phyloP scores from a whole-genome alignment of 441 rosid genomes.

The Euphorbia neoarborescens region DNA sequence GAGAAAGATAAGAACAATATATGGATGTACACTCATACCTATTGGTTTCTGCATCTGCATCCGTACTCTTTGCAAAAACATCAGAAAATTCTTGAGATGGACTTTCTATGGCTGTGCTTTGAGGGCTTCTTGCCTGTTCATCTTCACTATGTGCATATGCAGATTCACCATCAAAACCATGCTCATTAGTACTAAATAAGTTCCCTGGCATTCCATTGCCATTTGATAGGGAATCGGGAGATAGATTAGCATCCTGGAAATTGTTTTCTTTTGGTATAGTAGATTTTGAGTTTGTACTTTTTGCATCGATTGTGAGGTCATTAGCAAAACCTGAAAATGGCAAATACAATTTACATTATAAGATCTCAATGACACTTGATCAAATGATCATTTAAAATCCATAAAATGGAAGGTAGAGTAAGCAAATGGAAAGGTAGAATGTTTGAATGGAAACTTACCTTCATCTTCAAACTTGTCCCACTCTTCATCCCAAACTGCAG shows the following conservation, averaged over 20 bases:
- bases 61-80: conserved; percentile 50
- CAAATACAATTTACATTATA: conserved; percentile 14
- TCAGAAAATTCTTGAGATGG: conserved; percentile 59
- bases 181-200: conserved; percentile 38
- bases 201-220: conserved; percentile 41
- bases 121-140: conserved; percentile 78
- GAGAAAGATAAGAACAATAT: conserved; percentile 7
- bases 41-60: conserved; percentile 52
- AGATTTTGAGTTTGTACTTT: conserved; percentile 28
- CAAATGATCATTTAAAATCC: neutral
- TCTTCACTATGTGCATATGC: conserved; percentile 63
- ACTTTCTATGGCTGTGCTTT: conserved; percentile 49
- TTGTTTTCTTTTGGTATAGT: conserved; percentile 41
- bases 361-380: neutral
- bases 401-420: neutral
- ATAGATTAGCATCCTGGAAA: conserved; percentile 44
- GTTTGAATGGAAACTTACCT: conserved; percentile 35
- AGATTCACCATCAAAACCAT: conserved; percentile 52
- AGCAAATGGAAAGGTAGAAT: conserved; percentile 1
- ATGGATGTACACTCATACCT: conserved; percentile 26
- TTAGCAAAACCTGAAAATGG: conserved; percentile 66
- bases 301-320: conserved; percentile 61
- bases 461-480: conserved; percentile 99
- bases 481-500: conserved; percentile 94
- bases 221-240: conserved; percentile 47